Evolutionary conservation across 352 stramenopile genomes (phyloP), one percentile per base, ranked within the genome.

Genomic region (Globisporangium middletonii): DNA sequence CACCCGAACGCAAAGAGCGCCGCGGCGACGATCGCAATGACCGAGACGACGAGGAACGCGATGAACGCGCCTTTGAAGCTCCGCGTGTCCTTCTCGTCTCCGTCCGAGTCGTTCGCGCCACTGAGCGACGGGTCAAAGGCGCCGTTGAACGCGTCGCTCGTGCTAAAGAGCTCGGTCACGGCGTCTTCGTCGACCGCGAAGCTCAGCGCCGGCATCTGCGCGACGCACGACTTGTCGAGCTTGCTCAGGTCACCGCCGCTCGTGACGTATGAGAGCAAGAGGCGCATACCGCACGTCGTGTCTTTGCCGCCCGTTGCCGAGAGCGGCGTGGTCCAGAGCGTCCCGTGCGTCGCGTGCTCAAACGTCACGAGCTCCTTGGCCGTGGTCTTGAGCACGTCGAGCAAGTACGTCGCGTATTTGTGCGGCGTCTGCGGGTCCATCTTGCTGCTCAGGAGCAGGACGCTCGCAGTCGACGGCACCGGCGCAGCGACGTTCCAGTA

Each of bases 171-270:
- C 0, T 45, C 51, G 11, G 23, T 1, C 5, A 11, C 4, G 26
- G 41, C 42, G 44, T 33, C 28, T 5, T 53, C 44, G 35, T 53
- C 41, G 4, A 73, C 28, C 3, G 52, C 67, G 15, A 83, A 67
- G 50, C 28, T 70, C 33, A 83, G 59, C 8, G 46, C 42, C 9
- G 68, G 62, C 60, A 84, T 69, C 13, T 33, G 43, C 26, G 19
- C 38, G 27, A 84, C 59, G 53, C 77, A 88, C 1, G 73, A 71
- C 18, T 60, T 69, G 60, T 86, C 75, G 26, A 86, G 38, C n/a
- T 37, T 48, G 1, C 53, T 26, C 27, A 86, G 50, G 43, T 81
- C 64, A 3, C 74, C 71, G n/a, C 55, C 47, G 28, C 49, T 60
- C 38, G 44, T 63, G 16, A 87, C 74, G 28, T 78, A 86, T 13